phyloP scores from a whole-genome alignment of 1,139 yeast species.

The Blastobotrys aristatus region DNA sequence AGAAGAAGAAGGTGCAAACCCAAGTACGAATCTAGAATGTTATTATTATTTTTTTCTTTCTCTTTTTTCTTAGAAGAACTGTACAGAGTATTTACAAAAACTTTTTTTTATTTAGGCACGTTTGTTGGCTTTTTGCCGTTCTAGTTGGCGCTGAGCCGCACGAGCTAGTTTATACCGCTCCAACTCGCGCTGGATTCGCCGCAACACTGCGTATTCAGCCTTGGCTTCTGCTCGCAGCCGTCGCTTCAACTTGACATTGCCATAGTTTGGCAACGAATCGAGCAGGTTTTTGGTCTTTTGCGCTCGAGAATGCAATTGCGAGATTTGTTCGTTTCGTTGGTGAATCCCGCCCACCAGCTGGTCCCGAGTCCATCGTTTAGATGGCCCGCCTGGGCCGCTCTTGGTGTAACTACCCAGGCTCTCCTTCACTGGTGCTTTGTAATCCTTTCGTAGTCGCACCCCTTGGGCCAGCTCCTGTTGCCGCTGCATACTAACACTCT shows the following conservation, averaged over 20 bases:
- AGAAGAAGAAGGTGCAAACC: constrained; percentile 25
- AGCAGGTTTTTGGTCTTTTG: constrained; percentile 10
- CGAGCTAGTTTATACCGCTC: constrained; percentile 15
- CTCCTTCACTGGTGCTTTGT: not conserved
- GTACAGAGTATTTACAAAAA: constrained; percentile 1
- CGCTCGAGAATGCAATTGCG: constrained; percentile 13
- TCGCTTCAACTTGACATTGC: constrained; percentile 11
- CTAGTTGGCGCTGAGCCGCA: constrained; percentile 12
- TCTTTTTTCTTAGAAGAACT: not conserved
- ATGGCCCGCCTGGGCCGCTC: constrained; percentile 17
- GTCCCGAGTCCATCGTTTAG: constrained; percentile 12
- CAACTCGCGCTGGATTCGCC: constrained; percentile 16
- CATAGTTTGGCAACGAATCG: constrained; percentile 14
- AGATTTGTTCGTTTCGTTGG: constrained; percentile 6
- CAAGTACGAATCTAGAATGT: constrained; percentile 21
- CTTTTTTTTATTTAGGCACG: not conserved
- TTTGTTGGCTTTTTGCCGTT: too few species aligned
- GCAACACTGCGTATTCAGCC: constrained; percentile 15
- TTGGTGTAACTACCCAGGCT: constrained; percentile 1
- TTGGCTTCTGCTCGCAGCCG: constrained; percentile 15
- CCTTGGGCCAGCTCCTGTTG: constrained; percentile 9
- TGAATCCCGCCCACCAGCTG: constrained; percentile 12
- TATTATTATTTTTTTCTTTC: not conserved
- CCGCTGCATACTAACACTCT: constrained; percentile 6
- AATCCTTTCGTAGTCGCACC: constrained; percentile 9